Evolutionary conservation across 1,139 yeast genomes (phyloP).

Genomic region (Candida anutae): DNA sequence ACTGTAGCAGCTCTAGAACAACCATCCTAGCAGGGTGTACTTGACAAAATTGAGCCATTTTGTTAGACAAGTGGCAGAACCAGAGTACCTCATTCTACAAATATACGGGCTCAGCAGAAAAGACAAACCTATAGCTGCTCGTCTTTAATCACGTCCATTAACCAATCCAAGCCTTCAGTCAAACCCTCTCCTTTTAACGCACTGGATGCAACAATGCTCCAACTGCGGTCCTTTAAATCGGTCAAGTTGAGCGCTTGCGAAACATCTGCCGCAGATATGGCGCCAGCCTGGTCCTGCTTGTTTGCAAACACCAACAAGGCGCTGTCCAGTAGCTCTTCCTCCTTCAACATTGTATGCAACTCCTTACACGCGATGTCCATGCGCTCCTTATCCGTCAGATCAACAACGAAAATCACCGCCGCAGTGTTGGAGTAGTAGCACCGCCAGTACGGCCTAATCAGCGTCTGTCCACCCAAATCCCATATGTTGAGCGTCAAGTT

Average conservation of each 20-base stretch:
- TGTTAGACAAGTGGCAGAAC: too few species aligned
- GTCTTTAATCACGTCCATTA: constrained; percentile 91
- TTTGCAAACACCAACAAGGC: constrained; percentile 94
- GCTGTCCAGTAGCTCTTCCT: constrained; percentile 84
- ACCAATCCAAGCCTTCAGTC: constrained; percentile 94
- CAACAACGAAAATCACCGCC: constrained; percentile 93
- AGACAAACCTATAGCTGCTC: constrained; percentile 51
- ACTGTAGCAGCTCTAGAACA: too few species aligned
- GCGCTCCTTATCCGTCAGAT: constrained; percentile 93
- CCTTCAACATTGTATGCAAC: constrained; percentile 82
- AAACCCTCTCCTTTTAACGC: constrained; percentile 96
- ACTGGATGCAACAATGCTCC: constrained; percentile 97
- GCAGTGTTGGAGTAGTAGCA: constrained; percentile 95
- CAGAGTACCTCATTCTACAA: background rate
- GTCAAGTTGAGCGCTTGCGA: constrained; percentile 80
- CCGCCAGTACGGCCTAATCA: constrained; percentile 96
- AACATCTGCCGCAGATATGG: constrained; percentile 90
- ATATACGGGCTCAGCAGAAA: background rate
- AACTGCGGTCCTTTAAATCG: constrained; percentile 88
- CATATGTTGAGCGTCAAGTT: constrained; percentile 80
- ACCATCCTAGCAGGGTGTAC: too few species aligned
- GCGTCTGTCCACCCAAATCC: constrained; percentile 97
- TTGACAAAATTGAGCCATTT: too few species aligned
- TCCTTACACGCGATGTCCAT: constrained; percentile 83
- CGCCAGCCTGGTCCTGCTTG: constrained; percentile 96